These are phyloP conservation scores for Tetrapisispora iriomotensis DNA, from an alignment of 805 yeast species.

Conservation along the genomic window DNA sequence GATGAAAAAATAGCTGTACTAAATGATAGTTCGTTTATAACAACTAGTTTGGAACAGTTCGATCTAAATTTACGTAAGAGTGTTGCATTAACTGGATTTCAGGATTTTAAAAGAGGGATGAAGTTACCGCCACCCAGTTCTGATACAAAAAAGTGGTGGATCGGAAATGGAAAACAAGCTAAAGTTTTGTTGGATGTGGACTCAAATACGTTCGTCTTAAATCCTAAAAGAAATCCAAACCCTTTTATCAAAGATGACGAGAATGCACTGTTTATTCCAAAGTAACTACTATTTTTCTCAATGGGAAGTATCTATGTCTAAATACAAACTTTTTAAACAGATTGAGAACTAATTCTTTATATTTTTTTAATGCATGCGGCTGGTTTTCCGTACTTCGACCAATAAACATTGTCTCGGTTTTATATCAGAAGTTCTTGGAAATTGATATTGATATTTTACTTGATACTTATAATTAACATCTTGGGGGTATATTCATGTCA, in stretches of 20 bases:
- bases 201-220: conserved; percentile 39
- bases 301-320: no score
- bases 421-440: no score
- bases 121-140: conserved; percentile 82
- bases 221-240: conserved; percentile 60
- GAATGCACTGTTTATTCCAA: conserved; percentile 27
- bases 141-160: conserved; percentile 85
- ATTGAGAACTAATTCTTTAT: no score
- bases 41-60: conserved; percentile 23
- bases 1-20: conserved; percentile 39
- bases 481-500: neutral
- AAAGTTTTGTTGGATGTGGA: conserved; percentile 45
- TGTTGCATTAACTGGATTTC: neutral
- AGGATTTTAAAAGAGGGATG: conserved; percentile 16
- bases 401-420: no score
- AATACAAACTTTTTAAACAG: no score
- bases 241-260: conserved; percentile 56
- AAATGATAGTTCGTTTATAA: conserved; percentile 15
- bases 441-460: no score
- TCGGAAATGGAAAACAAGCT: conserved; percentile 64
- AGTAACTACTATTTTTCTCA: no score
- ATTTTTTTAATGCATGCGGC: no score
- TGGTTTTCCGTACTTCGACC: no score
- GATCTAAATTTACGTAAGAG: conserved; percentile 9
- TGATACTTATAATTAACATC: conserved; percentile 1